Evolutionary conservation across 805 yeast species (phyloP), one percentile per base, ranked within the genome.

Genomic region (Metschnikowia koreensis): DNA sequence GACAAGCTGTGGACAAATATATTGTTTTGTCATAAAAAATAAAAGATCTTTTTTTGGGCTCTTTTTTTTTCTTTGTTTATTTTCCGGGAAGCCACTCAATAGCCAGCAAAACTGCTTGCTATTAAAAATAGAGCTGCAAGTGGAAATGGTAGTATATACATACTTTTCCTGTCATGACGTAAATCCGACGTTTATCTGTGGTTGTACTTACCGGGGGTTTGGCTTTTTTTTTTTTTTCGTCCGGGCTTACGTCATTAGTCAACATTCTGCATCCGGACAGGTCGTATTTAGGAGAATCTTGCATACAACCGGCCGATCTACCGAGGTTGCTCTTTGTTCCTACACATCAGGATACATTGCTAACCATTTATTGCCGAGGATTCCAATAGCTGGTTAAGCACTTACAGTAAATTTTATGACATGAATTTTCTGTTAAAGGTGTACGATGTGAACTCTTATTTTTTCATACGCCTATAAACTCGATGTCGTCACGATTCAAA

Each of bases 111-210:
- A 31, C 6, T 12, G 12, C 34, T 12, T 31, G 10, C 6, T 12
- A 31, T 31, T 31, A 29, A 29, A 13, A 46, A 39, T 34, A 9
- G 2, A 17, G 31, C 15, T 27, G 15, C 22, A 10, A 11, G 26
- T 12, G 27, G 11, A 27, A 6, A 16, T 17, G 36, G 16, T 12
- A 27, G 6, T 31, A 17, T 22, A 46, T 55, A 62, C 66, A 55
- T 62, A 63, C 66, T 16, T 61, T 64, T 33, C 53, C 54, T 29
- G 66, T 48, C 65, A 62, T 62, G 51, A 39, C 49, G 55, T 31
- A 47, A 41, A 10, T 11, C 36, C 46, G 39, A 17, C 37, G 16
- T 15, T 39, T 33, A 15, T 33, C 41, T 48, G 12, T 12, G n/a
- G 27, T 34, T 41, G 40, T 31, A 28, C 10, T 26, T 27, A 42